Conservation (phyloP, 2,329 filamentous ascomycete species). For the Simplicillium sp. region DNA sequence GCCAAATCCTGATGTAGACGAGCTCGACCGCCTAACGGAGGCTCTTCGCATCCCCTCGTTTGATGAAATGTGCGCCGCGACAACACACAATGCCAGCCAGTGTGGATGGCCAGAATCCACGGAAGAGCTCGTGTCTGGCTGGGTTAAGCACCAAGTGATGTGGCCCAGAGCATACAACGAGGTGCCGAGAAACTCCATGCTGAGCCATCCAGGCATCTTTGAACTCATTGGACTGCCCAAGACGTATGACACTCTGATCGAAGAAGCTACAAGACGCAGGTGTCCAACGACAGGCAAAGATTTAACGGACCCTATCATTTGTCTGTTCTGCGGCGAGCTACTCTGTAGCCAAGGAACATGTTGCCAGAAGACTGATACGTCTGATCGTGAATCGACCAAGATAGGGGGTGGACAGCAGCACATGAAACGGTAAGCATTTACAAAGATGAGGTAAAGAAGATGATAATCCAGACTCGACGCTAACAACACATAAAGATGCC, state of each 20-base stretch:
- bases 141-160: constrained; percentile 58
- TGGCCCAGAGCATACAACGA: constrained; percentile 22
- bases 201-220: constrained; percentile 82
- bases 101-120: constrained; percentile 41
- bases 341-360: constrained; percentile 93
- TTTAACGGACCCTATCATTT: constrained; percentile 81
- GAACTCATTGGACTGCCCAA: constrained; percentile 88
- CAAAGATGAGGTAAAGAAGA: background rate
- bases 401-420: constrained; percentile 88
- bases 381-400: constrained; percentile 31
- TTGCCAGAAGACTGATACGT: constrained; percentile 59
- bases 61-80: constrained; percentile 63
- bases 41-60: constrained; percentile 68
- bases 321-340: constrained; percentile 92
- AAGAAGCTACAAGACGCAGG: constrained; percentile 73
- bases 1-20: constrained; percentile 55
- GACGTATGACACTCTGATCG: constrained; percentile 86
- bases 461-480: too few species aligned
- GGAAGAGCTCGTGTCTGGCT: constrained; percentile 47
- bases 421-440: constrained; percentile 60
- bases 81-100: constrained; percentile 32
- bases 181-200: constrained; percentile 32
- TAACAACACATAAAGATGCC: constrained; percentile 51
- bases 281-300: constrained; percentile 91
- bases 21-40: constrained; percentile 73